phyloP scores from a whole-genome alignment of 2,329 filamentous ascomycete species.

The Lasiodiplodia theobromae region DNA sequence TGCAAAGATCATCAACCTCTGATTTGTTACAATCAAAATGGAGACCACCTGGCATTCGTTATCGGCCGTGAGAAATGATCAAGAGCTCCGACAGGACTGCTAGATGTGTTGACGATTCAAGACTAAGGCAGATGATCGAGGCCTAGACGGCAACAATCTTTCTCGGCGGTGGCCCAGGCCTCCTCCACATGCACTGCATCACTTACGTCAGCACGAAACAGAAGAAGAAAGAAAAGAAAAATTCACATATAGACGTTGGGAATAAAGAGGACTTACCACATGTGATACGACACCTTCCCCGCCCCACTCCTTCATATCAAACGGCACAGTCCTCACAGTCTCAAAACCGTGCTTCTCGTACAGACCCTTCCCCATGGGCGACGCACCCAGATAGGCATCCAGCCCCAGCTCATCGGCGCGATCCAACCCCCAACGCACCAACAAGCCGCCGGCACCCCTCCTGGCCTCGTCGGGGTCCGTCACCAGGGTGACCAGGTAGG shows the following conservation, averaged over 20 bases:
- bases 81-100: no score
- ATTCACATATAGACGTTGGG: background rate
- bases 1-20: background rate
- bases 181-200: constrained; percentile 14
- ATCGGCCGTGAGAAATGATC: no score
- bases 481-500: constrained; percentile 40
- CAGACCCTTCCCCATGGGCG: constrained; percentile 42
- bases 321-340: constrained; percentile 36
- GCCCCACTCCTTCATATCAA: constrained; percentile 43
- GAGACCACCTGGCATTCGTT: no score
- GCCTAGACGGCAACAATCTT: constrained; percentile 14
- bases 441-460: constrained; percentile 42
- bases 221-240: background rate
- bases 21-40: background rate
- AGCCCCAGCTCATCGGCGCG: constrained; percentile 42
- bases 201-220: background rate
- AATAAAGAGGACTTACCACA: constrained; percentile 38
- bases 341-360: constrained; percentile 44
- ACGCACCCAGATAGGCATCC: constrained; percentile 44
- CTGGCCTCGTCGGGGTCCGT: constrained; percentile 42
- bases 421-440: constrained; percentile 43
- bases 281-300: constrained; percentile 39
- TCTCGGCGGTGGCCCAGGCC: constrained; percentile 6
- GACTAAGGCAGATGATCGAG: no score
- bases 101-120: no score